Conservation (phyloP, 805 yeast genomes). For the Wickerhamomyces kurtzmanii region DNA sequence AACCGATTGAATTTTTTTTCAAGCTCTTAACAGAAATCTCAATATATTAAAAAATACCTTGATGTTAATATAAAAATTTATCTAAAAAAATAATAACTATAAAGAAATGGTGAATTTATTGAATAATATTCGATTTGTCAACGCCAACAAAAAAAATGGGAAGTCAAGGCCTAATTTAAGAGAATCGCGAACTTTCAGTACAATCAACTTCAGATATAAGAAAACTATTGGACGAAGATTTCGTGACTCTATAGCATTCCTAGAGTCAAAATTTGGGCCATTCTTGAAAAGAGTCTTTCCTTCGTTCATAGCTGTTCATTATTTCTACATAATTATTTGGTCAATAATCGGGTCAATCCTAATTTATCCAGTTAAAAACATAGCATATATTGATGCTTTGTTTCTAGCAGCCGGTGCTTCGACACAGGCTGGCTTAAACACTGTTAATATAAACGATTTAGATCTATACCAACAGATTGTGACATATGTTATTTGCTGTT, state of each 20-base stretch:
- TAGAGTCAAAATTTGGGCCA: constrained; percentile 22
- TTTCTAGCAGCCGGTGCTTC: constrained; percentile 69
- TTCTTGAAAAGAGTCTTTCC: constrained; percentile 28
- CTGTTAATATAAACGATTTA: constrained; percentile 57
- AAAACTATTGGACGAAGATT: constrained; percentile 28
- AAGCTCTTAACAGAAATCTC: too few relatives aligned
- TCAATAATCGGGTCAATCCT: constrained; percentile 63
- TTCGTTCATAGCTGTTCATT: constrained; percentile 51
- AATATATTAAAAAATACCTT: too few relatives aligned
- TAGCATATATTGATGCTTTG: constrained; percentile 65
- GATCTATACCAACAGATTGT: constrained; percentile 72
- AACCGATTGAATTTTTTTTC: too few relatives aligned
- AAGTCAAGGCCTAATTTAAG: not conserved
- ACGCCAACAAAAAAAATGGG: not conserved
- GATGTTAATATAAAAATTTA: too few relatives aligned
- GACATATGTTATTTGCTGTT: constrained; percentile 48
- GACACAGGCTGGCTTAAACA: constrained; percentile 90
- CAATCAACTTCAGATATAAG: constrained; percentile 11
- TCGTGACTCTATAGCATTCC: constrained; percentile 24
- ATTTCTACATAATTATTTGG: constrained; percentile 55
- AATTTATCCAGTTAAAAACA: constrained; percentile 64
- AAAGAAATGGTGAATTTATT: not conserved
- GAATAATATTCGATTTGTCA: too few relatives aligned
- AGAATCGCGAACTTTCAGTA: constrained; percentile 6
- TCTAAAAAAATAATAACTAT: too few relatives aligned